A percentile compares a stretch with the other conserved stretches of the same genome.
These are phyloP conservation scores for Fusarium clavum DNA, from an alignment of 2,329 filamentous ascomycete genomes.

Conservation along the genomic window DNA sequence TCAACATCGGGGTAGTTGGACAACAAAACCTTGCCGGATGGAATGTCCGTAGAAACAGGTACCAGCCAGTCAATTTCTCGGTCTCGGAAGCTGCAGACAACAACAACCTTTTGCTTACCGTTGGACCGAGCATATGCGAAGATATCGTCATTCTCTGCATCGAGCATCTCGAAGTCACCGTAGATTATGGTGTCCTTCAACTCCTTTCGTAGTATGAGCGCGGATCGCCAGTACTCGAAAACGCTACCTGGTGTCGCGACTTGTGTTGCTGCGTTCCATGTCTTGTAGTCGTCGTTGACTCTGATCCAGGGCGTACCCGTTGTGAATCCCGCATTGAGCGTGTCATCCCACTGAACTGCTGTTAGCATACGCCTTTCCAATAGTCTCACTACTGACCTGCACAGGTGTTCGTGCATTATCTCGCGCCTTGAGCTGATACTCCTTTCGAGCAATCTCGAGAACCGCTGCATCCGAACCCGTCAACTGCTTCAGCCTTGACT, in stretches of 20 bases:
- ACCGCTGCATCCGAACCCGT: neutral
- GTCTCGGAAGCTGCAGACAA: slow-evolving; percentile 32
- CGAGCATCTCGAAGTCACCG: slow-evolving; percentile 32
- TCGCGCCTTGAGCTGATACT: slow-evolving; percentile 33
- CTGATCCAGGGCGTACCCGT: slow-evolving; percentile 31
- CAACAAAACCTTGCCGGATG: slow-evolving; percentile 9
- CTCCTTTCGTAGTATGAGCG: slow-evolving; percentile 18
- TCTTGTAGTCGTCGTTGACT: slow-evolving; percentile 34
- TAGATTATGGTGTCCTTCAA: slow-evolving; percentile 22
- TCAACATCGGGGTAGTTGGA: slow-evolving; percentile 16
- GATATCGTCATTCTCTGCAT: slow-evolving; percentile 12
- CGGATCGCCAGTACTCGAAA: slow-evolving; percentile 31
- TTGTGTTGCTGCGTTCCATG: slow-evolving; percentile 30
- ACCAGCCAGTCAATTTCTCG: neutral
- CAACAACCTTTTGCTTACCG: neutral
- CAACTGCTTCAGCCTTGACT: slow-evolving; percentile 5
- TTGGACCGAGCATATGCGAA: slow-evolving; percentile 31
- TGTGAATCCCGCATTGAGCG: slow-evolving; percentile 29
- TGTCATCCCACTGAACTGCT: slow-evolving; percentile 20
- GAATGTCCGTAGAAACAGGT: neutral
- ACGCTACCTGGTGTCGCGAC: slow-evolving; percentile 5
- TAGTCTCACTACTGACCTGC: slow-evolving; percentile 2
- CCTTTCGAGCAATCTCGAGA: slow-evolving; percentile 20
- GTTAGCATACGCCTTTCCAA: neutral
- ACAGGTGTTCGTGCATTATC: slow-evolving; percentile 32